A percentile compares a stretch with the other conserved stretches of the same genome.
These are phyloP conservation scores for Cadophora sp. DNA, from an alignment of 2,329 filamentous ascomycete species.

Conservation along the genomic window DNA sequence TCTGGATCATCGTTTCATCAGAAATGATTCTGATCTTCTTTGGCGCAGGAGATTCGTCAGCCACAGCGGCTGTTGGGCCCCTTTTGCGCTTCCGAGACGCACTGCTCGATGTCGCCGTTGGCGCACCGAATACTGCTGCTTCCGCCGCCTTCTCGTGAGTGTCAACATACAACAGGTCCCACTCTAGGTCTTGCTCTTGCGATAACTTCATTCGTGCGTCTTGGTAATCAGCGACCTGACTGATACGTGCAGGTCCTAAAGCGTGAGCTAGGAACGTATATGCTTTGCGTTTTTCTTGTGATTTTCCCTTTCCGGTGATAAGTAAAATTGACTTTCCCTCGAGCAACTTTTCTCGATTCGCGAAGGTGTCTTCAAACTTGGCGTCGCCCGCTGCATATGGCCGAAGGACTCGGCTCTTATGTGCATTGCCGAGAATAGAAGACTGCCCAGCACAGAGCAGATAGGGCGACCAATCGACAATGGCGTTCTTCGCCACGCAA, in stretches of 20 bases:
- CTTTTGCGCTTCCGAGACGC: slow-evolving; percentile 54
- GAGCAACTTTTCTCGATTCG: slow-evolving; percentile 67
- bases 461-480: slow-evolving; percentile 81
- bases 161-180: slow-evolving; percentile 83
- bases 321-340: slow-evolving; percentile 72
- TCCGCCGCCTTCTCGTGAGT: slow-evolving; percentile 58
- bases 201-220: slow-evolving; percentile 68
- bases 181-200: slow-evolving; percentile 55
- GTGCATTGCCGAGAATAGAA: slow-evolving; percentile 74
- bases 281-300: slow-evolving; percentile 69
- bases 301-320: slow-evolving; percentile 68
- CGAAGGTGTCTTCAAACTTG: slow-evolving; percentile 63
- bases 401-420: slow-evolving; percentile 74
- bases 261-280: slow-evolving; percentile 84
- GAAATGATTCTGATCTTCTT: slow-evolving; percentile 72
- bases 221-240: slow-evolving; percentile 67
- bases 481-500: slow-evolving; percentile 65
- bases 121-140: slow-evolving; percentile 42
- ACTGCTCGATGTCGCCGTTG: slow-evolving; percentile 32
- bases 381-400: slow-evolving; percentile 65
- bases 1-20: slow-evolving; percentile 91
- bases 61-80: slow-evolving; percentile 44
- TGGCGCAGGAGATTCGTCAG: slow-evolving; percentile 48
- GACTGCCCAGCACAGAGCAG: slow-evolving; percentile 87
- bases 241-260: slow-evolving; percentile 73